Base-by-base conservation (phyloP, 176 grass and related monocot genomes). In the Rhynchospora pubera region DNA sequence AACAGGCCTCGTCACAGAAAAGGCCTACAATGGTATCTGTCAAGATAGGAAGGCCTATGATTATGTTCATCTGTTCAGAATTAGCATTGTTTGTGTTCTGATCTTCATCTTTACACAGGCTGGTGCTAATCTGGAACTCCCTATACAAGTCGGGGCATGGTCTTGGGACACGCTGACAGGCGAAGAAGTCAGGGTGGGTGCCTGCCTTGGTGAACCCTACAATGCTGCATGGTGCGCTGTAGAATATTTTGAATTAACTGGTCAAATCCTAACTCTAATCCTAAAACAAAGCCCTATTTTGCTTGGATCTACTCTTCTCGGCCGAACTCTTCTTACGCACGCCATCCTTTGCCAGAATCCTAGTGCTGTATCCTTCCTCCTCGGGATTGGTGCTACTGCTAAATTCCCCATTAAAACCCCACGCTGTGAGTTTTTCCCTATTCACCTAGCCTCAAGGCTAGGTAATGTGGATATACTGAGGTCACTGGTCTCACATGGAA, bases 331-430 rank as follows among this genome's bases (percentile, higher is more conserved):
- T 79, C 87, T 92, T 80, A 89, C 87, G 65, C 91, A 92, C 46
- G 91, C 91, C 48, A 89, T 92, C 52, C 85, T 92, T 65, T 92
- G 91, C 74, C 85, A 88, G 83, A 92, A 92, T 47, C 79, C 83
- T 19, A 81, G 85, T 83, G 87, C 87, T 19, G 87, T 89, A 30
- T 48, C 42, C 66, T 57, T 75, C n/a, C 91, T 92, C 23, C 85
- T 92, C 16, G 57, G 79, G 64, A 68, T 63, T 67, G 85, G 87
- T 79, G 85, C 87, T 48, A 92, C 89, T 79, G 53, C 79, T 72
- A 92, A 88, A 62, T 92, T 92, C 81, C 87, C 91, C 5, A 87
- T 92, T 73, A 73, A 65, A 56, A 81, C 58, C 53, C 80, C 65
- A 75, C 64, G 18, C 19, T 43, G 87, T 63, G 85, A 87, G 48